Base-by-base conservation (phyloP, 78 protist species). In the Pelomyxa schiedti region DNA sequence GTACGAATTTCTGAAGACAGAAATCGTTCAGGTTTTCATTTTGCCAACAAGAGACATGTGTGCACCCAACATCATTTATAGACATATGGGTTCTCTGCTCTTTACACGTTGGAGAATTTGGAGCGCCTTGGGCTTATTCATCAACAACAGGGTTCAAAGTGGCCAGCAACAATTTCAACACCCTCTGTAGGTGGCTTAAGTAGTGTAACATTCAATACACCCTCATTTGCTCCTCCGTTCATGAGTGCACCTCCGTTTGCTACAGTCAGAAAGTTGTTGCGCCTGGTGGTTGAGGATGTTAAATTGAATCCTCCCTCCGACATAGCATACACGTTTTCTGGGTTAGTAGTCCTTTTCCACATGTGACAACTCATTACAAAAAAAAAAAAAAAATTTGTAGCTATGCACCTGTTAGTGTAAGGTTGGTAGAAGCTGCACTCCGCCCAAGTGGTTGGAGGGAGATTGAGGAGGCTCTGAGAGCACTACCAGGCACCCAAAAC, bases 391-490 rank as follows among this genome's bases (percentile, higher is more conserved):
- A n/a, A n/a, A n/a, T n/a, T n/a, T n/a, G n/a, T n/a, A n/a, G 96
- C 9, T 92, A 90, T 76, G 91, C 92, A 4, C 96, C 96, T 4
- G 32, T 90, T 30, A 72, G 84, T 26, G 72, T 83, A 22, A 78
- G 93, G 9, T n/a, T 90, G 30, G 66, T 88, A 29, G 80, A 91
- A 73, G 22, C 22, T 1, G 77, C 83, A 36, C 32, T 77, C 30
- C 24, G 24, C 7, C 75, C 8, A 39, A 28, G 42, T 3, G 8
- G 58, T 36, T 16, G 32, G 39, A 32, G 69, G 68, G 30, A 1
- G 22, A 7, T 69, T 1, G 76, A 75, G 24, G 36, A 70, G 9
- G 47, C 37, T 28, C 8, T 77, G 42, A 63, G 40, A 16, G 65
- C 2, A 39, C 35, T 82, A 32, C 81, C 86, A 6, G 86, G 82